These are phyloP conservation scores for Catenaria anguillulae DNA, from an alignment of 371 early-diverging fungal species.

Conservation along the genomic window DNA sequence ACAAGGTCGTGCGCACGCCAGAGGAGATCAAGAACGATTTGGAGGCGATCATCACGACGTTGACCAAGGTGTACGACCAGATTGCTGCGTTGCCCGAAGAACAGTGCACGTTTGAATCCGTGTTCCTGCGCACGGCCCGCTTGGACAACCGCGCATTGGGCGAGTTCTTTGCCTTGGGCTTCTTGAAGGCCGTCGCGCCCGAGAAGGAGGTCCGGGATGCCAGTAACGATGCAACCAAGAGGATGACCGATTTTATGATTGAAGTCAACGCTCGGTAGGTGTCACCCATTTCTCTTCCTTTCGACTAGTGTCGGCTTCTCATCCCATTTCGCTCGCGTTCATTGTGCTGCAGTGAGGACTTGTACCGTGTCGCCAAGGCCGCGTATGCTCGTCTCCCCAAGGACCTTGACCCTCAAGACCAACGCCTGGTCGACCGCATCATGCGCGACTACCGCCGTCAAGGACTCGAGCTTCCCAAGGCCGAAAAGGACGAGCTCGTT, in stretches of 20 bases:
- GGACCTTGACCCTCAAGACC: constrained; percentile 32
- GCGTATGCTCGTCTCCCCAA: constrained; percentile 25
- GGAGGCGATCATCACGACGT: constrained; percentile 12
- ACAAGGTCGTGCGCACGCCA: neutral
- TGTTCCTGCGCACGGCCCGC: constrained; percentile 34
- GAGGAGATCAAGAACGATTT: neutral
- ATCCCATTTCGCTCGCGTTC: too few relatives aligned
- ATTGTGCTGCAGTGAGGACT: constrained; percentile 56
- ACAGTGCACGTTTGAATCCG: constrained; percentile 40
- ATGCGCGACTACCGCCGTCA: constrained; percentile 44
- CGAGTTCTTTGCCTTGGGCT: neutral
- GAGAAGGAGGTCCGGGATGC: constrained; percentile 55
- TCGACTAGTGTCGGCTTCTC: too few relatives aligned
- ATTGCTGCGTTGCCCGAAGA: constrained; percentile 33
- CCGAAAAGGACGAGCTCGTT: constrained; percentile 40
- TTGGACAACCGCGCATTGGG: constrained; percentile 25
- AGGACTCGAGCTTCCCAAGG: constrained; percentile 49
- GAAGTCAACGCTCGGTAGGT: too few relatives aligned
- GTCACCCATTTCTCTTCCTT: too few relatives aligned
- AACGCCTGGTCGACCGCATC: constrained; percentile 47
- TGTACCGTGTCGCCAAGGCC: constrained; percentile 42
- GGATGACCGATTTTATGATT: constrained; percentile 47
- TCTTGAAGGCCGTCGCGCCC: constrained; percentile 26
- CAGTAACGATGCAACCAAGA: constrained; percentile 44
- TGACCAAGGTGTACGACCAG: constrained; percentile 19